A percentile compares a stretch with the other conserved stretches of the same genome.
Evolutionary conservation across 2,329 filamentous ascomycete species (phyloP).

Genomic region (Verticillium isaacii): DNA sequence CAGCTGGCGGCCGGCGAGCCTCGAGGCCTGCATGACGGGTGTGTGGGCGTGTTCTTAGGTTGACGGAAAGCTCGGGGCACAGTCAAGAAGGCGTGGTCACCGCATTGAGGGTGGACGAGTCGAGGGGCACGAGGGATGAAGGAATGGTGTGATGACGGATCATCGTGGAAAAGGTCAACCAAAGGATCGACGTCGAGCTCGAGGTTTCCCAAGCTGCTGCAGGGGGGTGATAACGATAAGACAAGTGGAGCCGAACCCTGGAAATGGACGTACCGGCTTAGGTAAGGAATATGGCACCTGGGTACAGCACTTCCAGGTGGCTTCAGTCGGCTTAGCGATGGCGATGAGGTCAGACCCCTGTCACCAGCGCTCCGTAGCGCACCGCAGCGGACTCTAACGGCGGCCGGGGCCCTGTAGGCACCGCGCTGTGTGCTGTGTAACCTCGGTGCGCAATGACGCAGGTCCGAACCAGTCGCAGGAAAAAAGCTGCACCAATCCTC

Average conservation of each 20-base stretch:
- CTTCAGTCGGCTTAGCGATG: neutral
- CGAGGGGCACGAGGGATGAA: too few relatives aligned
- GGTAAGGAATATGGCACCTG: too few relatives aligned
- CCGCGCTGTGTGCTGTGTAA: neutral
- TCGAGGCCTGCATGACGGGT: conserved; percentile 6
- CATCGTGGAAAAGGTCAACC: neutral
- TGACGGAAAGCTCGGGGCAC: neutral
- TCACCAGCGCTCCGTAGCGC: neutral
- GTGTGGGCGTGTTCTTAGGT: neutral
- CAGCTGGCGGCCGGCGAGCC: conserved; percentile 9
- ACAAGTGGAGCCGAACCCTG: too few relatives aligned
- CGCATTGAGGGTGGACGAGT: too few relatives aligned
- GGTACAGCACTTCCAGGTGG: neutral
- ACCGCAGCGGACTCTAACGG: neutral
- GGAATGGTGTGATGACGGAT: too few relatives aligned
- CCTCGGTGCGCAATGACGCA: conserved; percentile 4
- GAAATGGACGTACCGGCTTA: too few relatives aligned
- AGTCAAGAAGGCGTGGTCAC: neutral
- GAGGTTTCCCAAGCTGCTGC: neutral
- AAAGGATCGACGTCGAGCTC: neutral
- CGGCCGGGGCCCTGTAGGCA: neutral
- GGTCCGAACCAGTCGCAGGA: neutral
- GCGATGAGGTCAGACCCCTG: neutral
- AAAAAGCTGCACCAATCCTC: conserved; percentile 1
- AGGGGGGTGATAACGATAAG: too few relatives aligned